phyloP scores from a whole-genome alignment of 2,329 filamentous ascomycete species.

The Didymella glomerata region DNA sequence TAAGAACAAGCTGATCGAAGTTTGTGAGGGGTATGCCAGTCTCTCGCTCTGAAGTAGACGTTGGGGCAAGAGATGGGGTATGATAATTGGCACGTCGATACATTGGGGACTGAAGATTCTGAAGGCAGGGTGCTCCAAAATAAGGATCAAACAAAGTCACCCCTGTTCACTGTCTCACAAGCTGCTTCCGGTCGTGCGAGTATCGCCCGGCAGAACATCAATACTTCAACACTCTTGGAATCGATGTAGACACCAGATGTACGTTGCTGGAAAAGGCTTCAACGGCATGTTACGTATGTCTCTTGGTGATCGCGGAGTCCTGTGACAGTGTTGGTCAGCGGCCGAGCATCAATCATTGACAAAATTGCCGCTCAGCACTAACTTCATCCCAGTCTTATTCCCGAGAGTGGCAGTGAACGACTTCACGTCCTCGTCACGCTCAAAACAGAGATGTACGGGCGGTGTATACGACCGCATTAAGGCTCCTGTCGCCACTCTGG shows the following conservation, averaged over 20 bases:
- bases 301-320: background rate
- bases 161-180: background rate
- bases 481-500: background rate
- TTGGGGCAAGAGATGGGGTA: background rate
- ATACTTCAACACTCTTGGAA: background rate
- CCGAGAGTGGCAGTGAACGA: constrained; percentile 1
- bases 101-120: background rate
- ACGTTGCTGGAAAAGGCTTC: background rate
- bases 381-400: constrained; percentile 13
- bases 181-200: background rate
- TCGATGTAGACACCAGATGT: background rate
- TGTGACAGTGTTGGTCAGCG: constrained; percentile 4
- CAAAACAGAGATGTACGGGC: background rate
- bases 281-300: no score
- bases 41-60: background rate
- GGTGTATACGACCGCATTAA: background rate
- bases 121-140: background rate
- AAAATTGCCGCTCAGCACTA: constrained; percentile 20
- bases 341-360: constrained; percentile 6
- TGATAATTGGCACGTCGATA: background rate
- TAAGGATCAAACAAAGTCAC: background rate
- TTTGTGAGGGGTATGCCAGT: constrained; percentile 37
- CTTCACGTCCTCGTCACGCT: background rate
- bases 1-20: constrained; percentile 35
- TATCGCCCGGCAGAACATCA: background rate